Evolutionary conservation across 495 filamentous ascomycete species (phyloP), one percentile per base, ranked within the genome.

Genomic region (Friedmanniomyces simplex): DNA sequence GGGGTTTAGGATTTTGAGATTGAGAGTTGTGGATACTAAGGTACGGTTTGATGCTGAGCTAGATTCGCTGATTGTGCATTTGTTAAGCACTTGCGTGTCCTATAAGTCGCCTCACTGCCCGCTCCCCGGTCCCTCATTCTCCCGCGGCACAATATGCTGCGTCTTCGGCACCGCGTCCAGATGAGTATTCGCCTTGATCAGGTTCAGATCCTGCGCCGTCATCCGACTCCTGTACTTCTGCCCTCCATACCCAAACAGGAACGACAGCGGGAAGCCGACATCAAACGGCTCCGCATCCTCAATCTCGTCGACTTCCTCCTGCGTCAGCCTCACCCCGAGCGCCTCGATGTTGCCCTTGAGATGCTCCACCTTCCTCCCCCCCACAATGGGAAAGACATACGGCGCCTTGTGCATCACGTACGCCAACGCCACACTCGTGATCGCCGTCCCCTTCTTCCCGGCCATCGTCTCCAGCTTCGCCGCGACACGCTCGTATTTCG

Each of bases 321-420:
- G 68, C 1, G 71, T 76, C 54, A 90, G 70, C 49, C 67, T 60
- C 34, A 89, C 50, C 0, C 63, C 69, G 32, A 89, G 68, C 2
- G 82, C 86, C 57, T 84, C 82, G 57, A 89, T 83, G 54, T 83
- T 88, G 56, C 71, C 77, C 68, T 83, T 81, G 4, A 90, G 65
- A 63, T 88, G 81, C 63, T 82, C 78, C 48, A 85, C 65, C 66
- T 81, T 87, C 11, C 82, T 68, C 2, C 80, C 81, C 14, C 86
- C 86, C 22, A 88, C 75, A 52, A 91, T 82, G 10, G 86, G 86
- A 68, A 88, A 90, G 24, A 88, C 84, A 60, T 89, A 84, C 0
- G 85, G 82, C 13, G 83, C 73, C 69, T 89, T 89, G 67, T 79
- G 75, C 67, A 82, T 76, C 5, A 90, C 82, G 68, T 90, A 90